Conservation (phyloP, 768 basidiomycete genomes). For the Lactarius quietus region DNA sequence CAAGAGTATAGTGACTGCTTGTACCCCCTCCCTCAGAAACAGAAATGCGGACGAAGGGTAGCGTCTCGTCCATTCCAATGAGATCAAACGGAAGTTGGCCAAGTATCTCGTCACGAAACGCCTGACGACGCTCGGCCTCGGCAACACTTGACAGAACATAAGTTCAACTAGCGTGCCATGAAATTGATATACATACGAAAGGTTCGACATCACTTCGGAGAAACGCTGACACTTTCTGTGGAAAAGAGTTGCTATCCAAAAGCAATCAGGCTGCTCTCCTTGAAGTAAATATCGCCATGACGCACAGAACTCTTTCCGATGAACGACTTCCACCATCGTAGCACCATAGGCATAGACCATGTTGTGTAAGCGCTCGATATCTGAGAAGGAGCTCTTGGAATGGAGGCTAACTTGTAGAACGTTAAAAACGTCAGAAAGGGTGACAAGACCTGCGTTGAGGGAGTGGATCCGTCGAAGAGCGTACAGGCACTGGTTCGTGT, state of each 20-base stretch:
- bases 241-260: constrained; percentile 66
- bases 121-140: constrained; percentile 77
- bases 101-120: constrained; percentile 78
- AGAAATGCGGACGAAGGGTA: constrained; percentile 74
- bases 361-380: constrained; percentile 81
- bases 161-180: background rate
- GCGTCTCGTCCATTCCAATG: constrained; percentile 71
- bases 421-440: constrained; percentile 60
- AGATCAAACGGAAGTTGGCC: constrained; percentile 85
- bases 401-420: constrained; percentile 67
- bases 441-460: constrained; percentile 77
- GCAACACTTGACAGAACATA: constrained; percentile 44
- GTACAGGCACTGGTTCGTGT: constrained; percentile 60
- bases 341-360: constrained; percentile 92
- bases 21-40: constrained; percentile 59
- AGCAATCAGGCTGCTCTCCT: background rate
- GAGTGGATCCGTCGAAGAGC: constrained; percentile 69
- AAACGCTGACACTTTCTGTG: constrained; percentile 74
- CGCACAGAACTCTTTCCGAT: constrained; percentile 85
- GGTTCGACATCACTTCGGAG: constrained; percentile 79
- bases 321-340: constrained; percentile 84
- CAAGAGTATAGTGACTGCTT: constrained; percentile 51
- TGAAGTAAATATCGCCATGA: background rate
- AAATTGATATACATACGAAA: constrained; percentile 53
- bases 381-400: constrained; percentile 76